Conservation (phyloP, 805 yeast species). For the Isabelozyma heimii region DNA sequence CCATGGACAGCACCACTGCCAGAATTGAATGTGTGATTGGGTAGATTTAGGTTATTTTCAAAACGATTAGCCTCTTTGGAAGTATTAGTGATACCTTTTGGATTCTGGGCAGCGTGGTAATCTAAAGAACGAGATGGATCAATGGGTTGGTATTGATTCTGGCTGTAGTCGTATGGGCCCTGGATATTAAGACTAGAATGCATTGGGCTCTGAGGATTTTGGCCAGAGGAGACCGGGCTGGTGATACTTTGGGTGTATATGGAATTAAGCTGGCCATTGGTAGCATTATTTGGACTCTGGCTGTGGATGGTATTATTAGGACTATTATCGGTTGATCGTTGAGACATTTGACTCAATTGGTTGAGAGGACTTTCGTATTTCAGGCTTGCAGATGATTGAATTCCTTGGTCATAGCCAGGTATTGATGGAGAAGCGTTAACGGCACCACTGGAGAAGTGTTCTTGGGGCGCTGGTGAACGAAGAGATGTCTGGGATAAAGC, state of each 20-base stretch:
- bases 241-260: neutral
- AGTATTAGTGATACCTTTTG: too few relatives aligned
- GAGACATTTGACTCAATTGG: neutral
- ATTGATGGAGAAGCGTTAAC: neutral
- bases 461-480: neutral
- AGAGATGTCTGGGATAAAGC: neutral
- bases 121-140: neutral
- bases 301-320: neutral
- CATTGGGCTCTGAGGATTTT: neutral
- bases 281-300: neutral
- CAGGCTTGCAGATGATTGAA: neutral
- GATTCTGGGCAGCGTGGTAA: neutral
- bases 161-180: neutral
- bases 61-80: too few relatives aligned
- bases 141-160: too few relatives aligned
- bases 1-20: neutral
- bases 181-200: neutral
- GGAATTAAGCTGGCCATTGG: neutral
- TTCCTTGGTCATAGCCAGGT: neutral
- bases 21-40: neutral
- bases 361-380: neutral
- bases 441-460: neutral
- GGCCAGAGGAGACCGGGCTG: neutral
- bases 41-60: neutral
- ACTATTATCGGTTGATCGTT: neutral